Percentiles rank a stretch among this genome's conserved stretches.
phyloP scores from a whole-genome alignment of 2,329 filamentous ascomycete species.

The Epichloe aotearoae region DNA sequence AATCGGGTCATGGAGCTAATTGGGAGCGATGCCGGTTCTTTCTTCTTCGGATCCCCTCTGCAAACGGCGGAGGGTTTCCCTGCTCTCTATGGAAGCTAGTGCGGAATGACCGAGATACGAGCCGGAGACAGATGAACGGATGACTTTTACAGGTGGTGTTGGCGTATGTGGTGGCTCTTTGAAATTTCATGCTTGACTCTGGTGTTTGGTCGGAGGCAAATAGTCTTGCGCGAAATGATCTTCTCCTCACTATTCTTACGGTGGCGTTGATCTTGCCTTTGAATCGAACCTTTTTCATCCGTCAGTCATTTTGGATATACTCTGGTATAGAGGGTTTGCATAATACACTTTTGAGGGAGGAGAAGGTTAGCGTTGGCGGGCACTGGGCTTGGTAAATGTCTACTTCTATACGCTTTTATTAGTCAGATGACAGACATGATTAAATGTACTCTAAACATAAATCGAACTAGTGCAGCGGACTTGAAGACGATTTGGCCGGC shows the following conservation, averaged over 20 bases:
- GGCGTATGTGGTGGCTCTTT: not conserved
- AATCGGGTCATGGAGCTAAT: not conserved
- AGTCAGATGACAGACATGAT: conserved; percentile 1
- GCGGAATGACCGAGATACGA: too few species aligned
- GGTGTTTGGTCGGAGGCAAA: not conserved
- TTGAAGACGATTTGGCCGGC: not conserved
- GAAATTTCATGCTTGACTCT: not conserved
- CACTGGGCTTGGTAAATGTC: not conserved
- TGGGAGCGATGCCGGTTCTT: not conserved
- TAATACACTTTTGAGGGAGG: not conserved
- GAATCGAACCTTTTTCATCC: not conserved
- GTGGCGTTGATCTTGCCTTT: not conserved
- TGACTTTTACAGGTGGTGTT: not conserved
- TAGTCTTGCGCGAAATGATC: not conserved
- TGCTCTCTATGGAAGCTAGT: too few species aligned
- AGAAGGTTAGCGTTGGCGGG: not conserved
- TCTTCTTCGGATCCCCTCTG: not conserved
- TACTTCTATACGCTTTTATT: not conserved
- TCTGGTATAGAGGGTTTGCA: not conserved
- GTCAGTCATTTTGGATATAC: not conserved
- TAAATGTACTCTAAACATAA: not conserved
- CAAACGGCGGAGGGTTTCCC: too few species aligned
- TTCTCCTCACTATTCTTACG: not conserved
- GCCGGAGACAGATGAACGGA: too few species aligned
- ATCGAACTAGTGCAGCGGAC: not conserved